Conservation (phyloP, 163 green algal species). For the Scenedesmus sp. region DNA sequence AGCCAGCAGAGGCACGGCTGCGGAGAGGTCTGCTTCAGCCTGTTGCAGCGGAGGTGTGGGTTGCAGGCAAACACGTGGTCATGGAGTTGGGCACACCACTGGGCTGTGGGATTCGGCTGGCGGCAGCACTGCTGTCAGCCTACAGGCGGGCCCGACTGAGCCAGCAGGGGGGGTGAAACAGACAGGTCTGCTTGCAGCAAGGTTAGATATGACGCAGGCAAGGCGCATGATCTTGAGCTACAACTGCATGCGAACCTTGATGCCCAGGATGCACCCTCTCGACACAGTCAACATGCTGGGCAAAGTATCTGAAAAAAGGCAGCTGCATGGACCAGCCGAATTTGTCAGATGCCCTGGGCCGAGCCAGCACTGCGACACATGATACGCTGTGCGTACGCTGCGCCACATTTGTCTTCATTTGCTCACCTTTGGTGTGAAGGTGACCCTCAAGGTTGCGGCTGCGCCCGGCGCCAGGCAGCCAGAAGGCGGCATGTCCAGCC, state of each 20-base stretch:
- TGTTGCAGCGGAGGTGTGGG: background rate
- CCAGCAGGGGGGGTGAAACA: background rate
- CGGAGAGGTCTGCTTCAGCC: constrained; percentile 73
- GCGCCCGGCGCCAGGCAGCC: constrained; percentile 76
- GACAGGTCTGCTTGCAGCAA: background rate
- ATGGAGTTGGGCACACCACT: too few relatives aligned
- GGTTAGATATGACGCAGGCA: too few relatives aligned
- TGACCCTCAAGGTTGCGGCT: constrained; percentile 65
- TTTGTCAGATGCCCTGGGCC: too few relatives aligned
- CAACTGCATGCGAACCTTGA: too few relatives aligned
- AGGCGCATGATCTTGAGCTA: too few relatives aligned
- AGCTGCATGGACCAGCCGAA: too few relatives aligned
- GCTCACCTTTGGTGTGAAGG: constrained; percentile 74
- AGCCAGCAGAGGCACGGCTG: constrained; percentile 68
- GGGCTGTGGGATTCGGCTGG: too few relatives aligned
- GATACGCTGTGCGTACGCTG: too few relatives aligned
- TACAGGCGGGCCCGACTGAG: background rate
- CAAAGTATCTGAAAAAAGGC: too few relatives aligned
- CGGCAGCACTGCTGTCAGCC: background rate
- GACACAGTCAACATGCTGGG: too few relatives aligned
- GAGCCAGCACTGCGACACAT: too few relatives aligned
- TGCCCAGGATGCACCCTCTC: too few relatives aligned
- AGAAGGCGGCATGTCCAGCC: constrained; percentile 73
- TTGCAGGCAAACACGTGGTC: background rate
- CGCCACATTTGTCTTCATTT: background rate